Evolutionary conservation across 1,284 basidiomycete genomes (phyloP).

Genomic region (Trichosporon asahii): DNA sequence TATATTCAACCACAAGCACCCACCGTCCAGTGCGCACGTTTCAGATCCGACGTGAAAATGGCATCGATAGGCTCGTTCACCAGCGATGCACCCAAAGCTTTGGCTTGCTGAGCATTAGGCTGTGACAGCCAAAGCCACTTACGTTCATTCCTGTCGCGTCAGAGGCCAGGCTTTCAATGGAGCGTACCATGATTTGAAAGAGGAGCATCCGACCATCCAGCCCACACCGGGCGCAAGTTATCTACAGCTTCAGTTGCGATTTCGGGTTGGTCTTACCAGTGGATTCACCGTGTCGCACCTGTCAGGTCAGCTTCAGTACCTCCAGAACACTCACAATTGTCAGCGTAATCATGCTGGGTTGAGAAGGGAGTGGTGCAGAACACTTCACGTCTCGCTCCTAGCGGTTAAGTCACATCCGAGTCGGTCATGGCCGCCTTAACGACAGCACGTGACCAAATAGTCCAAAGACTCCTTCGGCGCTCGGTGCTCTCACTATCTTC

Average conservation of each 20-base stretch:
- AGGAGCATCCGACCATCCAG: conserved; percentile 77
- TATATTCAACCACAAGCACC: neutral
- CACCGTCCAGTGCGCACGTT: conserved; percentile 61
- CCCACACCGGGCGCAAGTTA: conserved; percentile 60
- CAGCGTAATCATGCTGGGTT: conserved; percentile 50
- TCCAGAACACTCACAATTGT: conserved; percentile 41
- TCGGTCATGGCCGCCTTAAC: neutral
- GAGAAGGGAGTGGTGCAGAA: neutral
- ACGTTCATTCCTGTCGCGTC: conserved; percentile 62
- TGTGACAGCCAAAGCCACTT: conserved; percentile 22
- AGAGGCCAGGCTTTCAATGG: neutral
- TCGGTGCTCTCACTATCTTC: no score
- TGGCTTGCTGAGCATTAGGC: conserved; percentile 65
- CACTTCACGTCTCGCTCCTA: no score
- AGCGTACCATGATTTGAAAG: conserved; percentile 75
- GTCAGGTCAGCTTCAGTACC: neutral
- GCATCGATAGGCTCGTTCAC: conserved; percentile 60
- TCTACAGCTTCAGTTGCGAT: conserved; percentile 27
- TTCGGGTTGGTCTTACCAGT: conserved; percentile 57
- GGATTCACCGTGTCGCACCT: conserved; percentile 78
- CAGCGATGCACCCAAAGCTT: conserved; percentile 66
- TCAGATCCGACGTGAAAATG: conserved; percentile 75
- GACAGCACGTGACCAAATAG: neutral
- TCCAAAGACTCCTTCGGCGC: no score
- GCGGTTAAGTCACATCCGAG: neutral